Percentiles rank a stretch among this genome's conserved stretches.
These are phyloP conservation scores for Apiotrichum sp. DNA, from an alignment of 1,284 basidiomycete genomes.

Conservation along the genomic window DNA sequence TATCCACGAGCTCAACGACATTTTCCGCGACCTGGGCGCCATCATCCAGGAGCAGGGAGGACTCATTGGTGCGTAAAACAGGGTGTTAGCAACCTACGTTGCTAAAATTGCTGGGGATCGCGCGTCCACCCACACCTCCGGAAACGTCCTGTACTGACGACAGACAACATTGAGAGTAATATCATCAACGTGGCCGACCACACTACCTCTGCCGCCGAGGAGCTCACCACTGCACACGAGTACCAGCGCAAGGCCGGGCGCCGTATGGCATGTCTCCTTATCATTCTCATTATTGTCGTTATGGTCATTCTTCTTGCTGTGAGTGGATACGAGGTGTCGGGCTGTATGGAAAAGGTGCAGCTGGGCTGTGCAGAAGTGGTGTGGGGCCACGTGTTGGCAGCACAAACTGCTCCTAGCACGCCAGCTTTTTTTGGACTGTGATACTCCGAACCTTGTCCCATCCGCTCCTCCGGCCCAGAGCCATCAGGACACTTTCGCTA, in stretches of 20 bases:
- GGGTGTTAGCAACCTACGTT: not conserved
- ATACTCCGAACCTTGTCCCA: too few relatives aligned
- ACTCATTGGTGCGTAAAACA: conserved; percentile 69
- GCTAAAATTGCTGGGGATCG: too few relatives aligned
- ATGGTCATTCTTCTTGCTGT: conserved; percentile 89
- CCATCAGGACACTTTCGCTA: too few relatives aligned
- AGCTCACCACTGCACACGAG: conserved; percentile 81
- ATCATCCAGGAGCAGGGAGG: conserved; percentile 91
- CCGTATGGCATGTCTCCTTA: conserved; percentile 79
- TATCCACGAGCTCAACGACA: conserved; percentile 93
- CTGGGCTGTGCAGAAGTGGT: not conserved
- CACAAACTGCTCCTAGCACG: too few relatives aligned
- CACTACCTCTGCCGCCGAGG: conserved; percentile 75
- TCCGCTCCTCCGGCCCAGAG: too few relatives aligned
- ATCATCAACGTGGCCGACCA: conserved; percentile 80
- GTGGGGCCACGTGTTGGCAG: not conserved
- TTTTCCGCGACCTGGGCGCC: conserved; percentile 93
- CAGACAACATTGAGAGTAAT: conserved; percentile 96
- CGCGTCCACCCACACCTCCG: too few relatives aligned
- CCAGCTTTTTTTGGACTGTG: too few relatives aligned
- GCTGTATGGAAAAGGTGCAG: not conserved
- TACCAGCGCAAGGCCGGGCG: conserved; percentile 93
- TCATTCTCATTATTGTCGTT: conserved; percentile 80
- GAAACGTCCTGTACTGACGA: not conserved
- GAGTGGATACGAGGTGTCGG: conserved; percentile 43